These are phyloP conservation scores for Trichophyton mentagrophytes DNA, from an alignment of 2,329 filamentous ascomycete species.

Conservation along the genomic window DNA sequence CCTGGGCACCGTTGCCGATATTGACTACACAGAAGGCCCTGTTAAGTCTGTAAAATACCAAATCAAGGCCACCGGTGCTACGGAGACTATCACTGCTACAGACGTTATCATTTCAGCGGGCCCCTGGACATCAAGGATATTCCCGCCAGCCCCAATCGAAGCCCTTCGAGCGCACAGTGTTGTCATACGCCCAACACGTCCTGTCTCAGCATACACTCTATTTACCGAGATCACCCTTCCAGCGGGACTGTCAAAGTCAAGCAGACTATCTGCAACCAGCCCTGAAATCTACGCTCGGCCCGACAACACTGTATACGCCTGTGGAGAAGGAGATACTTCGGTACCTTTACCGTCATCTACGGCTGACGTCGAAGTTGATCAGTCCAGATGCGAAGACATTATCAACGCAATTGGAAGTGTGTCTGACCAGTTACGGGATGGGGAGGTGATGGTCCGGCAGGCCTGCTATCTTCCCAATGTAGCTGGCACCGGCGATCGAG, in stretches of 20 bases:
- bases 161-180: conserved; percentile 52
- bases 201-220: conserved; percentile 37
- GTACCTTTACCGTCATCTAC: conserved; percentile 64
- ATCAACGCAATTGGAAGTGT: conserved; percentile 56
- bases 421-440: conserved; percentile 48
- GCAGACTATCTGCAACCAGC: conserved; percentile 50
- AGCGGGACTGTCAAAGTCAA: conserved; percentile 39
- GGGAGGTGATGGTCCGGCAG: conserved; percentile 62
- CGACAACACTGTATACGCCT: conserved; percentile 82
- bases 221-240: conserved; percentile 80
- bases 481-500: conserved; percentile 30
- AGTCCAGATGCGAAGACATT: conserved; percentile 68
- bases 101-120: conserved; percentile 49
- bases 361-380: conserved; percentile 63
- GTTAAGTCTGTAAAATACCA: conserved; percentile 53
- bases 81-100: conserved; percentile 43
- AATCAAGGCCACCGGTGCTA: conserved; percentile 38
- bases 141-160: conserved; percentile 44
- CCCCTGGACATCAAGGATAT: conserved; percentile 46
- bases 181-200: conserved; percentile 44
- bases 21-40: conserved; percentile 42
- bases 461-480: conserved; percentile 89
- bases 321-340: conserved; percentile 70
- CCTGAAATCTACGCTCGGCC: conserved; percentile 92
- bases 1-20: conserved; percentile 54